Evolutionary conservation across 257 asterid species (phyloP), one percentile per base, ranked within the genome.

Genomic region (Scutellaria baicalensis): DNA sequence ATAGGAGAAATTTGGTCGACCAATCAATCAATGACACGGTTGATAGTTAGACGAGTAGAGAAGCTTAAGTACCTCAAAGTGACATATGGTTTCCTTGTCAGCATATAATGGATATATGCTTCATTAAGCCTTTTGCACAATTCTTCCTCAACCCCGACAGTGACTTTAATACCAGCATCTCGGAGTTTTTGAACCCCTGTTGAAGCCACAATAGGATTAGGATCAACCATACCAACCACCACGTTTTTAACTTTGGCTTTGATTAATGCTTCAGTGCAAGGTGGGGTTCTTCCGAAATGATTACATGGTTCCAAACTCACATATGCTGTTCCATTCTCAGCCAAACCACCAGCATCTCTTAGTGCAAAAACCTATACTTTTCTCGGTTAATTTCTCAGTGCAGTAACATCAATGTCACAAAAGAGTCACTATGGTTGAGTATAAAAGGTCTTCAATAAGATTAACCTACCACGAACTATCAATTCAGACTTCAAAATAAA

Each of bases 221-320:
- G 97, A 75, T 93, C 99, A 56, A 89, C 97, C 95, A 91, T 93
- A 50, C 99, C 99, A 9, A 93, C 81, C 70, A 91, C 97, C 52
- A 93, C 96, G 8, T 72, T 84, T 79, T 65, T 85, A 75, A 93
- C 95, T 73, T 78, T 85, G 69, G 97, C 96, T 63, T 86, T 86
- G 78, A 93, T 93, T 40, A 93, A 79, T 74, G 99, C 97, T 80
- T 93, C 96, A 0, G 90, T 75, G 83, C 99, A 93, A 18, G 99
- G 96, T 18, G 99, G 97, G 73, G 99, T 93, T 82, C 97, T 86
- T 77, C 99, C 99, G 48, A 81, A 85, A 74, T 91, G 99, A 73
- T 93, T 91, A 75, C 99, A 93, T 38, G 99, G 99, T 76, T 93
- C 99, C 76, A 91, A 79, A 72, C 93, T 89, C 79, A 93, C 97